phyloP scores from a whole-genome alignment of 805 yeast genomes.

The Alloascoidea hylecoeti region DNA sequence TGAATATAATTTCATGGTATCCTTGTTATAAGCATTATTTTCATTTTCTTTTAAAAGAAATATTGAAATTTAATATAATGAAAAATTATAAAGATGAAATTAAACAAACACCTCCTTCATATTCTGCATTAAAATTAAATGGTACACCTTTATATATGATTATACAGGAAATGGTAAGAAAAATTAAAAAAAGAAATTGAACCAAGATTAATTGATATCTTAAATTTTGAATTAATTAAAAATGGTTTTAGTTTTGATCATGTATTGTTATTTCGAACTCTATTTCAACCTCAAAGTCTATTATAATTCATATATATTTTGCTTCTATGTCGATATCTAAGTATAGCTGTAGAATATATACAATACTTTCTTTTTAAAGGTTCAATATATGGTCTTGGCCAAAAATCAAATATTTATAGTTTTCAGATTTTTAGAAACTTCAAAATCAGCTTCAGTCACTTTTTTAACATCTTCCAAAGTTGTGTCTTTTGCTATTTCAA shows the following conservation, averaged over 20 bases:
- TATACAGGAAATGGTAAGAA: slow-evolving; percentile 85
- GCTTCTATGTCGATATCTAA: too few species aligned
- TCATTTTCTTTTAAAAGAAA: too few species aligned
- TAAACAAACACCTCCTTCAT: slow-evolving; percentile 89
- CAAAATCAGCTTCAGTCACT: slow-evolving; percentile 27
- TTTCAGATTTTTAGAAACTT: slow-evolving; percentile 17
- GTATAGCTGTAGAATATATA: too few species aligned
- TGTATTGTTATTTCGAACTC: too few species aligned
- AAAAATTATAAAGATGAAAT: slow-evolving; percentile 75
- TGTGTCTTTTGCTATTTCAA: slow-evolving; percentile 26
- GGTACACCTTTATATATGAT: slow-evolving; percentile 90
- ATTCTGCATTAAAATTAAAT: slow-evolving; percentile 85
- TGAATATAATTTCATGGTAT: too few species aligned
- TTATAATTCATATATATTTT: too few species aligned
- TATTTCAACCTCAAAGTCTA: too few species aligned
- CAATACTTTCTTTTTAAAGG: too few species aligned
- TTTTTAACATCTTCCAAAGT: slow-evolving; percentile 23
- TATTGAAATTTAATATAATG: too few species aligned
- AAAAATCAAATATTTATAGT: neutral
- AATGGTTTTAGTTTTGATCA: slow-evolving; percentile 45
- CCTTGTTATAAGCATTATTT: too few species aligned
- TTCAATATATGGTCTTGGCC: too few species aligned
- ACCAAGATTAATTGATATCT: slow-evolving; percentile 54
- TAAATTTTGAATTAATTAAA: slow-evolving; percentile 33
- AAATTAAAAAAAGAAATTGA: slow-evolving; percentile 73